phyloP scores from a whole-genome alignment of 2,329 filamentous ascomycete genomes.

The Fusarium dlaminii region DNA sequence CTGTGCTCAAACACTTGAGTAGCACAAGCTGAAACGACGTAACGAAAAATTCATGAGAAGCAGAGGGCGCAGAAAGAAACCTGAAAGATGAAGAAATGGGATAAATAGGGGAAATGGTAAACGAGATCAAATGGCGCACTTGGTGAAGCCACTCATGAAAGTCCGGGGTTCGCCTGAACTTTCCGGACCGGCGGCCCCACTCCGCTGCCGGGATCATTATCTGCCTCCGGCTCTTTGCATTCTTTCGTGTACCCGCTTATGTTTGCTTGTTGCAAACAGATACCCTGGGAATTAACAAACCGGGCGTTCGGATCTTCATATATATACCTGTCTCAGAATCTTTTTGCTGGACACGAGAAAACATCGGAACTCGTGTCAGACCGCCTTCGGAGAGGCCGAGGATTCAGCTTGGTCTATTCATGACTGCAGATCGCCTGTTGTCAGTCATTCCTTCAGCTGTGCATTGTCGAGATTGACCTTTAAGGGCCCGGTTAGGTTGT shows the following conservation, averaged over 20 bases:
- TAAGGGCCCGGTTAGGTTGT: neutral
- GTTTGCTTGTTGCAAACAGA: neutral
- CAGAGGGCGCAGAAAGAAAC: neutral
- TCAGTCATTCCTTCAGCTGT: neutral
- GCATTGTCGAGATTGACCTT: neutral
- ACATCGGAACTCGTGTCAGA: neutral
- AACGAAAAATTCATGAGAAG: neutral
- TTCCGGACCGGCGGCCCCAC: neutral
- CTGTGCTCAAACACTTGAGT: neutral
- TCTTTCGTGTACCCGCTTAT: neutral
- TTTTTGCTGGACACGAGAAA: neutral
- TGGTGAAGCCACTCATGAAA: neutral
- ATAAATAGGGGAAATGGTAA: neutral
- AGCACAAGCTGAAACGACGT: neutral
- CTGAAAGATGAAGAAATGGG: neutral
- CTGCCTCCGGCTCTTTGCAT: neutral
- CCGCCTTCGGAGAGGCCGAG: neutral
- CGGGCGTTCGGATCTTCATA: neutral
- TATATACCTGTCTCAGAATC: neutral
- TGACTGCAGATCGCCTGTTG: neutral
- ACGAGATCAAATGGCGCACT: neutral
- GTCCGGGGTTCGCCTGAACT: neutral
- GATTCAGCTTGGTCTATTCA: neutral
- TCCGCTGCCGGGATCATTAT: neutral
- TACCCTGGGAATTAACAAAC: neutral